Percentiles rank a stretch among this genome's conserved stretches.
phyloP scores from a whole-genome alignment of 768 basidiomycete genomes.

The Termitomyces sp. region DNA sequence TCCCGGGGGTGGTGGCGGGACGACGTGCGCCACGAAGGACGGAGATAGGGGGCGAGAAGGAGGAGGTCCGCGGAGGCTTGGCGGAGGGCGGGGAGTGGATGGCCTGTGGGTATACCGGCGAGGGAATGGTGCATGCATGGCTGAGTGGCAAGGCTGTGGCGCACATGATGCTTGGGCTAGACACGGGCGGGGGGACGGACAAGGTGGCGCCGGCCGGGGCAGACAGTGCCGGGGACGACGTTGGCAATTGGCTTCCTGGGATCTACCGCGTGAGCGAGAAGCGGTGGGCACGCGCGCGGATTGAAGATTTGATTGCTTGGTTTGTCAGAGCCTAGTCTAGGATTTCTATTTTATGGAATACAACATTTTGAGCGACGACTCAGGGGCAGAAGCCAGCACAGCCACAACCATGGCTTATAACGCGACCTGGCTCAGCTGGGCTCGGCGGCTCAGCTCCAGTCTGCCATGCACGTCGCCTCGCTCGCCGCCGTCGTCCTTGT shows the following conservation, averaged over 20 bases:
- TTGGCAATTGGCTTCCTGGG: conserved; percentile 44
- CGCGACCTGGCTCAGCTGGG: neutral
- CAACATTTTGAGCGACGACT: neutral
- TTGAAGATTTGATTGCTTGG: conserved; percentile 29
- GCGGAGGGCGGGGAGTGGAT: conserved; percentile 63
- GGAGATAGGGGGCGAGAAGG: neutral
- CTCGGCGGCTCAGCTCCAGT: neutral
- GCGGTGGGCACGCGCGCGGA: conserved; percentile 40
- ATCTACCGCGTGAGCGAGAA: conserved; percentile 41
- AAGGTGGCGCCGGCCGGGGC: neutral
- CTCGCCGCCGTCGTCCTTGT: conserved; percentile 1
- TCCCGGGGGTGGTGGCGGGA: conserved; percentile 45
- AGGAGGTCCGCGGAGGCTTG: conserved; percentile 6
- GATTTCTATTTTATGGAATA: neutral
- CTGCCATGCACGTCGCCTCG: neutral
- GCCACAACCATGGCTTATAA: conserved; percentile 1
- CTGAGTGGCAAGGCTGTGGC: conserved; percentile 55
- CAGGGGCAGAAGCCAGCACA: neutral
- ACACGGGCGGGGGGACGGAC: conserved; percentile 10
- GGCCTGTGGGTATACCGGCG: conserved; percentile 64
- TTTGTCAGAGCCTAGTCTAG: neutral
- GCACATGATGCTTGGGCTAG: conserved; percentile 48
- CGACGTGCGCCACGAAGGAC: conserved; percentile 18
- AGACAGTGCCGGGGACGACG: conserved; percentile 13
- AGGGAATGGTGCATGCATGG: conserved; percentile 75